Base-by-base conservation (phyloP, 2,329 filamentous ascomycete species). In the Biscogniauxia marginata region DNA sequence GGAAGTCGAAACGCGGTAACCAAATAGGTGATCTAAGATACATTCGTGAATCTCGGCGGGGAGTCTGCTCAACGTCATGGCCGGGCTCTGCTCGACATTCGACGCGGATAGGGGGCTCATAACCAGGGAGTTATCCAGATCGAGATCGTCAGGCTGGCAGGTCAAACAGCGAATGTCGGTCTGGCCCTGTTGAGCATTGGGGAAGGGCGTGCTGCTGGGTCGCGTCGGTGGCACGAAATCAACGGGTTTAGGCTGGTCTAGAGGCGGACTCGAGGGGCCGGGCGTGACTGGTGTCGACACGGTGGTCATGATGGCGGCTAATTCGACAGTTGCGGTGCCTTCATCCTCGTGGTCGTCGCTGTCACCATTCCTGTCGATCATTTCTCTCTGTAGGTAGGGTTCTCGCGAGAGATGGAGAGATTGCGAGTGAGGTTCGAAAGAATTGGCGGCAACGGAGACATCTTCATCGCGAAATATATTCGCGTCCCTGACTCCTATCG, bases 11-110 rank as follows among this genome's bases (percentile, higher is more conserved):
- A 85, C 81, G 48, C 85, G 81, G 57, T 87, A 85, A 3, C 87
- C 88, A 64, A 90, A 89, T 1, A 90, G 73, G 62, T 89, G 82
- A 68, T 91, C 88, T 13, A 91, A 75, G 53, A 91, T 86, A 54
- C 82, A 83, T 65, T 90, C 87, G 67, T 90, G 87, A 11, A 91
- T 88, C 69, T 91, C 88, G 54, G 82, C 79, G 1, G 88, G 88
- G 1, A 90, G 74, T 59, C 83, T 71, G 46, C 77, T 74, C 49
- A 84, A 72, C 52, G 77, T 75, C n/a, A 74, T 58, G 24, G 67
- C 63, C 5, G 67, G 65, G 18, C 52, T 64, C 45, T 71, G 65
- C 45, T 71, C 67, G 50, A 57, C 59, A 24, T 55, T 30, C 44
- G 64, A 55, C 13, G 65, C 61, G 45, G 54, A 56, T 46, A 70